Conservation (phyloP, 2,329 filamentous ascomycete genomes). For the Fusarium siculi region DNA sequence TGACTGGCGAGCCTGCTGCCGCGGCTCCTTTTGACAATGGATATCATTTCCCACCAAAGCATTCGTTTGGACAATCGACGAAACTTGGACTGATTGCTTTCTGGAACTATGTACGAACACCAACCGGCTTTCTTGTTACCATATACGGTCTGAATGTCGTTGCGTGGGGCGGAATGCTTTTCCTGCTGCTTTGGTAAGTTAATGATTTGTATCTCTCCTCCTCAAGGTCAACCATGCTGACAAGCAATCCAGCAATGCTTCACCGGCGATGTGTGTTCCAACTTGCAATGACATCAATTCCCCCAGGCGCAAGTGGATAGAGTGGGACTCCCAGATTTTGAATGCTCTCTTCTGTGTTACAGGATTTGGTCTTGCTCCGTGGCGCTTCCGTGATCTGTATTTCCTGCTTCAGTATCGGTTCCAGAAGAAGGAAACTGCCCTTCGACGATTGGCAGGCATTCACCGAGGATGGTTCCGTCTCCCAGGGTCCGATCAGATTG, state of each 20-base stretch:
- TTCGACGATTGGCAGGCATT: slow-evolving; percentile 78
- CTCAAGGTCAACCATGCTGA: slow-evolving; percentile 10
- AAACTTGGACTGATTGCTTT: slow-evolving; percentile 69
- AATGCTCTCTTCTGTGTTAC: slow-evolving; percentile 89
- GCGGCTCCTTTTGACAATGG: slow-evolving; percentile 67
- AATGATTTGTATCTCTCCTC: background rate
- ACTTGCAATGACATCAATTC: slow-evolving; percentile 78
- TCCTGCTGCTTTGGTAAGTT: slow-evolving; percentile 79
- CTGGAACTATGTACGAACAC: slow-evolving; percentile 79
- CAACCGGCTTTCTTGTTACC: slow-evolving; percentile 79
- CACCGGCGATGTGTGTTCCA: slow-evolving; percentile 77
- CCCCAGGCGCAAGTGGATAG: slow-evolving; percentile 84
- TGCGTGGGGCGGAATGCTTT: slow-evolving; percentile 92
- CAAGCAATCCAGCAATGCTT: slow-evolving; percentile 34
- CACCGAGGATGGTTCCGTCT: slow-evolving; percentile 82
- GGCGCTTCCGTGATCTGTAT: slow-evolving; percentile 84
- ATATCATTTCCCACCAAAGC: slow-evolving; percentile 72
- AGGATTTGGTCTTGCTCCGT: slow-evolving; percentile 84
- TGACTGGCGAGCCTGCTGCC: slow-evolving; percentile 40
- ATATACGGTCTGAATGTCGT: slow-evolving; percentile 85
- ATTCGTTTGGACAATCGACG: slow-evolving; percentile 68
- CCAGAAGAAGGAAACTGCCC: slow-evolving; percentile 60
- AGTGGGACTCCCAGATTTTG: slow-evolving; percentile 81
- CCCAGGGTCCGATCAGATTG: slow-evolving; percentile 70
- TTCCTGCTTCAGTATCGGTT: slow-evolving; percentile 75